These are phyloP conservation scores for Phytophthora pistaciae DNA, from an alignment of 352 stramenopile species.

Conservation along the genomic window DNA sequence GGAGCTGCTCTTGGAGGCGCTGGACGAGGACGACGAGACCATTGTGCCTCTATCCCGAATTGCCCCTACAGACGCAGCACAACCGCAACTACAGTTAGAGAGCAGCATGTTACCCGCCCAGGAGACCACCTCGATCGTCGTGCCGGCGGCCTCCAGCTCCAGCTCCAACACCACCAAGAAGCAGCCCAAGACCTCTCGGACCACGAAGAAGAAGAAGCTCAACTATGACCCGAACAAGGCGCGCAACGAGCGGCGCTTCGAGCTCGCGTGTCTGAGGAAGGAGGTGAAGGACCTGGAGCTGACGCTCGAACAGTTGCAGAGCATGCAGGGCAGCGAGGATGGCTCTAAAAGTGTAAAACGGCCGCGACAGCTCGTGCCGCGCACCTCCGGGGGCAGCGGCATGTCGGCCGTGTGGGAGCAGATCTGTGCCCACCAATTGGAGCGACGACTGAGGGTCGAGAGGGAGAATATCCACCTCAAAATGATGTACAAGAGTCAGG, in stretches of 20 bases:
- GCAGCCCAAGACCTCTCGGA: constrained; percentile 1
- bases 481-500: constrained; percentile 43
- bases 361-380: constrained; percentile 8
- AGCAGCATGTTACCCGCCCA: constrained; percentile 4
- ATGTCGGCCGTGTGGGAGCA: constrained; percentile 43
- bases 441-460: constrained; percentile 30
- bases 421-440: constrained; percentile 38
- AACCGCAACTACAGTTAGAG: constrained; percentile 10
- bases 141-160: not conserved
- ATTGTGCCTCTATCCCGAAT: not conserved
- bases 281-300: constrained; percentile 42
- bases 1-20: constrained; percentile 21
- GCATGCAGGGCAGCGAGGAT: constrained; percentile 13
- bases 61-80: not conserved
- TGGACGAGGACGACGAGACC: constrained; percentile 11
- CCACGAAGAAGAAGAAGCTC: constrained; percentile 36
- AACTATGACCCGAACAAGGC: constrained; percentile 48
- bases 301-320: constrained; percentile 35
- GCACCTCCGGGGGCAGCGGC: constrained; percentile 2
- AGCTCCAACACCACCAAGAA: constrained; percentile 1
- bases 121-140: not conserved
- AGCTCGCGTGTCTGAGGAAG: constrained; percentile 43
- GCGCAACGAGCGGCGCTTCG: constrained; percentile 41
- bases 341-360: constrained; percentile 15
- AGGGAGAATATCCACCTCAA: constrained; percentile 51